Evolutionary conservation across 2,329 filamentous ascomycete genomes (phyloP), one percentile per base, ranked within the genome.

Genomic region (Stylonectria norvegica): DNA sequence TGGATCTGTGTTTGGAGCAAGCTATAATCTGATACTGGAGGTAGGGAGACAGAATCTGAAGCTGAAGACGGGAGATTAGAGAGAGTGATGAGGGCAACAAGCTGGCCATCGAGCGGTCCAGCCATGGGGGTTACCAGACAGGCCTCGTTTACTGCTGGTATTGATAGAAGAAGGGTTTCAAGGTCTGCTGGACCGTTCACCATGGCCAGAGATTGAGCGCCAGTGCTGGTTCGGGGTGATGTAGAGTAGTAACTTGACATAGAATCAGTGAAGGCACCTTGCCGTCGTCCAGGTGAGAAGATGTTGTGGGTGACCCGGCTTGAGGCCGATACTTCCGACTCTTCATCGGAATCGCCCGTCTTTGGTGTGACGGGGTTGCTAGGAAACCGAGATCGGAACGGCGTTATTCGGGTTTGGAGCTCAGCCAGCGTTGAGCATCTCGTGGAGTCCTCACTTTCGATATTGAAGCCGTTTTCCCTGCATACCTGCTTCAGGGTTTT

Each of bases 91-190:
- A 76, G 64, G 27, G 70, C 73, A 20, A 76, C 68, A 20, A 70
- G 57, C 44, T 70, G 71, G 11, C 68, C 71, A 45, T 77, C 72
- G 33, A 77, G 69, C 11, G 69, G 64, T 7, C 73, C 73, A 8
- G 73, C 72, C 41, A 66, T 70, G 14, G 73, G 73, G 20, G 60
- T 66, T 16, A 76, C 60, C 11, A 74, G 57, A 29, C 64, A 67
- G 11, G 68, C 65, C 43, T 59, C 64, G 18, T 61, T 64, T 11
- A 76, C 63, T 15, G 64, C 61, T 17, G 58, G 61, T 19, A 66
- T 67, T 14, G 63, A 62, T 22, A 57, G 62, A 2, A 75, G 54
- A 10, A 70, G 59, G 34, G 65, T 55, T 45, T 73, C 69, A 14
- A 62, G 39, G 22, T 23, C 25, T 51, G 47, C 29, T 46, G 42